These are phyloP conservation scores for Fibroporia radiculosa DNA, from an alignment of 768 basidiomycete genomes.

Conservation along the genomic window DNA sequence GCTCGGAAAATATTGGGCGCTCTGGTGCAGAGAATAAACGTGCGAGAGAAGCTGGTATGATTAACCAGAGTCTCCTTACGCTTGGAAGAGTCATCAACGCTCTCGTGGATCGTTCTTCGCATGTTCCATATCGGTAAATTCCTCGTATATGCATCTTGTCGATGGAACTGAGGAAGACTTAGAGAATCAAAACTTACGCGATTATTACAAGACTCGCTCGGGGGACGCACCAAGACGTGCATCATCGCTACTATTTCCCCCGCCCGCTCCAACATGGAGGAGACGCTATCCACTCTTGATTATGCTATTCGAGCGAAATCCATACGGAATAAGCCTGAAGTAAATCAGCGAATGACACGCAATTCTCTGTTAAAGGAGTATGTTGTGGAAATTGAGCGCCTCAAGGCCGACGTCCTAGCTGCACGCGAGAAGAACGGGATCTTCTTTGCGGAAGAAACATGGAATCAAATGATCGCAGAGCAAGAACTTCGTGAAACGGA, in stretches of 20 bases:
- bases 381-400: slow-evolving; percentile 84
- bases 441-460: slow-evolving; percentile 86
- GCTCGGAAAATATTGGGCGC: slow-evolving; percentile 94
- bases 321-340: slow-evolving; percentile 90
- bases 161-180: slow-evolving; percentile 2
- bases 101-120: slow-evolving; percentile 83
- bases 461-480: slow-evolving; percentile 74
- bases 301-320: slow-evolving; percentile 94
- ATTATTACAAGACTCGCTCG: slow-evolving; percentile 96
- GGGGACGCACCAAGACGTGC: slow-evolving; percentile 94
- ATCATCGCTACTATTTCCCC: slow-evolving; percentile 97
- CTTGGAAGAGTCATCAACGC: slow-evolving; percentile 95
- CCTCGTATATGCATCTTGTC: slow-evolving; percentile 2
- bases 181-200: slow-evolving; percentile 98
- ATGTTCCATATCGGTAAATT: slow-evolving; percentile 87
- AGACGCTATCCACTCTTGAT: slow-evolving; percentile 94
- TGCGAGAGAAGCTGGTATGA: slow-evolving; percentile 97
- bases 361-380: slow-evolving; percentile 92
- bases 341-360: slow-evolving; percentile 91
- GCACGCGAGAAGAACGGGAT: slow-evolving; percentile 96
- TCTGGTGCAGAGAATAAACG: slow-evolving; percentile 93
- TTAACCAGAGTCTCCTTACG: slow-evolving; percentile 95
- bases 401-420: slow-evolving; percentile 85
- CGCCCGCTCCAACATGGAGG: slow-evolving; percentile 89
- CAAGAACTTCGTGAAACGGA: slow-evolving; percentile 73